Conservation (phyloP, 306 rosid species). For the Lathyrus oleraceus region DNA sequence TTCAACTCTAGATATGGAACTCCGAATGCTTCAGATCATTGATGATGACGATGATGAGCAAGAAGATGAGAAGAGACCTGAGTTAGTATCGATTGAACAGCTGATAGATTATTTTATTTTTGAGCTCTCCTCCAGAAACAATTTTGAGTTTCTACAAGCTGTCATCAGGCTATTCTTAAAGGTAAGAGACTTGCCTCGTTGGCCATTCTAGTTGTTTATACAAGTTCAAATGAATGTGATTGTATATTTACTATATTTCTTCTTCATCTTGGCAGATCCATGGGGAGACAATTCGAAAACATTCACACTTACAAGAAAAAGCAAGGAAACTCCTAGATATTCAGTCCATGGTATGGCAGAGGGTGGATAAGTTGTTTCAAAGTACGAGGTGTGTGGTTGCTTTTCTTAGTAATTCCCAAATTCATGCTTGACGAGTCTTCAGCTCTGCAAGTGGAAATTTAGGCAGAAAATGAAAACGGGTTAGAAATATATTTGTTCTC, state of each 20-base stretch:
- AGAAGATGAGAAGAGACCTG: constrained; percentile 64
- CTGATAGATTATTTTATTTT: constrained; percentile 78
- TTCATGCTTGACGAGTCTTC: constrained; percentile 39
- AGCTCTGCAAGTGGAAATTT: not conserved
- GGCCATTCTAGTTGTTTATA: constrained; percentile 2
- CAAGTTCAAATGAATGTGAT: not conserved
- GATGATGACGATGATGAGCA: constrained; percentile 65
- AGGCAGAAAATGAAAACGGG: constrained; percentile 15
- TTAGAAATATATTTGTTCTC: not conserved
- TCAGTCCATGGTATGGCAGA: constrained; percentile 76
- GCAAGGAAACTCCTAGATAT: constrained; percentile 77
- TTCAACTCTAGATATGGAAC: constrained; percentile 85
- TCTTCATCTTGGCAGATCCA: constrained; percentile 61
- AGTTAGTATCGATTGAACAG: constrained; percentile 59
- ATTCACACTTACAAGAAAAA: constrained; percentile 65
- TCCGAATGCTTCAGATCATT: constrained; percentile 80
- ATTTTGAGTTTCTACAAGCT: constrained; percentile 94
- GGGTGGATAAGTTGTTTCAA: constrained; percentile 75
- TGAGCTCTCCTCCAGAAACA: constrained; percentile 73
- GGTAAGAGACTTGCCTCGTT: constrained; percentile 46
- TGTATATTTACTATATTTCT: constrained; percentile 3
- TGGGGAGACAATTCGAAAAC: constrained; percentile 80
- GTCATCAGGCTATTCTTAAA: constrained; percentile 79
- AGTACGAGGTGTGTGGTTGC: constrained; percentile 71
- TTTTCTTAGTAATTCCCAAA: constrained; percentile 75